Conservation (phyloP, 306 rosid genomes). For the Quercus mongolica region DNA sequence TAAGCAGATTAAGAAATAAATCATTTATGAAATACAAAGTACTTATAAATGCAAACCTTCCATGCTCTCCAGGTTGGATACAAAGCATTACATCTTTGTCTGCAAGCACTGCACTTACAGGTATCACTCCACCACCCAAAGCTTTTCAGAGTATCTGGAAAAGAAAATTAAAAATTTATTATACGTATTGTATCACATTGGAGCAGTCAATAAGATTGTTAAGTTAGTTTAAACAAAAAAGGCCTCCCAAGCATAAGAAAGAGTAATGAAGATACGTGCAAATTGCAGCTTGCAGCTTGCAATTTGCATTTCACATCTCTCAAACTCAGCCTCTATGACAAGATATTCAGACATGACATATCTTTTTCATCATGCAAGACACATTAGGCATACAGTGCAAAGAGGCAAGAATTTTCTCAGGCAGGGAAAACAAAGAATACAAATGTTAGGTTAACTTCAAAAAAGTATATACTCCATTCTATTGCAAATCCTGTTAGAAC, state of each 20-base stretch:
- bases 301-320: background rate
- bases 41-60: conserved; percentile 58
- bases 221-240: background rate
- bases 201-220: background rate
- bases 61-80: conserved; percentile 93
- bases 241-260: background rate
- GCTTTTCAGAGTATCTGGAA: conserved; percentile 87
- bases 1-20: conserved; percentile 4
- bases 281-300: background rate
- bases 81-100: conserved; percentile 95
- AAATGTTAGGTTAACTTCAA: background rate
- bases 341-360: conserved; percentile 4
- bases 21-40: background rate
- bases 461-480: background rate
- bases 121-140: conserved; percentile 92
- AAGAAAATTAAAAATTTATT: background rate
- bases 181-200: background rate
- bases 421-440: background rate
- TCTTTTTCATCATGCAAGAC: background rate
- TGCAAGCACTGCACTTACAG: conserved; percentile 96
- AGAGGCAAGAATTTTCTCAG: background rate
- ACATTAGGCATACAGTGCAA: background rate
- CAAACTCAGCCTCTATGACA: background rate
- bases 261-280: background rate
- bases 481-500: background rate